Percentiles rank a stretch among this genome's conserved stretches.
Evolutionary conservation across 306 rosid genomes (phyloP).

Genomic region (Vicia faba): DNA sequence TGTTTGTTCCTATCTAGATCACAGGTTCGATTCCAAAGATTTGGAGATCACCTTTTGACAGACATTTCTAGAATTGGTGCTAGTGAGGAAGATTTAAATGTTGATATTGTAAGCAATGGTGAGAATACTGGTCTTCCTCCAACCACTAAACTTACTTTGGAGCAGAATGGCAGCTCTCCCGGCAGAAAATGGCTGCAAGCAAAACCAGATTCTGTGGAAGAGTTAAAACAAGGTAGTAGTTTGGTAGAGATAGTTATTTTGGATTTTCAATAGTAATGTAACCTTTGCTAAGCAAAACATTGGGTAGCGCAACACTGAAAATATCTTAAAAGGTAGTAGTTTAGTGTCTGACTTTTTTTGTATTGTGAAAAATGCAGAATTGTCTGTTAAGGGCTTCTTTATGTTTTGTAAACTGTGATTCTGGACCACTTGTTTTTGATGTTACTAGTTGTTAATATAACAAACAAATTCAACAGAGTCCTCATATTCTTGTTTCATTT

Average conservation of each 20-base stretch:
- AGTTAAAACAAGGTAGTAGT: constrained; percentile 57
- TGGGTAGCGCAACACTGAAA: constrained; percentile 25
- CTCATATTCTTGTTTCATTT: constrained; percentile 19
- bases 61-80: constrained; percentile 61
- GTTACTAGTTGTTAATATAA: constrained; percentile 18
- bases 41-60: constrained; percentile 78
- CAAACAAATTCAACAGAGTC: constrained; percentile 13
- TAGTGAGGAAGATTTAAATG: constrained; percentile 79
- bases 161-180: constrained; percentile 57
- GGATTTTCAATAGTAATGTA: background rate
- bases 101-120: constrained; percentile 78
- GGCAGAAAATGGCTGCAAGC: constrained; percentile 54
- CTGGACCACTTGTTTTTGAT: constrained; percentile 6
- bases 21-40: constrained; percentile 68
- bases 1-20: constrained; percentile 57
- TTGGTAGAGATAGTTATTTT: constrained; percentile 15
- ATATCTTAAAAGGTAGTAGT: too few species aligned
- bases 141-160: constrained; percentile 46
- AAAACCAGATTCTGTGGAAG: constrained; percentile 48
- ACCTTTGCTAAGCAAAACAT: constrained; percentile 25
- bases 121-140: constrained; percentile 59
- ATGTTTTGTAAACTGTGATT: constrained; percentile 18
- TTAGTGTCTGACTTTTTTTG: constrained; percentile 11
- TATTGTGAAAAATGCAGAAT: constrained; percentile 18
- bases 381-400: constrained; percentile 4